These are phyloP conservation scores for Dianthus caryophyllus DNA, from an alignment of 148 eudicot species.

Conservation along the genomic window DNA sequence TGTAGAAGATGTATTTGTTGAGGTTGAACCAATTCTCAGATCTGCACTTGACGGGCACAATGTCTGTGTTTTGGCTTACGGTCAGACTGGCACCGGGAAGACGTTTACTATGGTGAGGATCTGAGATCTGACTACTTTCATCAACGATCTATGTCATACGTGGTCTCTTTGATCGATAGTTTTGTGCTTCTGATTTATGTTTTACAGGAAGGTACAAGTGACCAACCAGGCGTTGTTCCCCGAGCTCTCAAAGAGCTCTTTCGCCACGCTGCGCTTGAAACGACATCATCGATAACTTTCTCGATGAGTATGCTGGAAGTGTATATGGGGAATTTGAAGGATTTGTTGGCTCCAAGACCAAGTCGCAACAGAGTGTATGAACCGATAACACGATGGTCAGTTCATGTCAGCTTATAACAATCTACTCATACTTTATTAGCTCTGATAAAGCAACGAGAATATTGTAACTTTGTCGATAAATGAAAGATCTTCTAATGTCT, in stretches of 20 bases:
- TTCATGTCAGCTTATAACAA: not conserved
- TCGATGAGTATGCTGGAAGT: conserved; percentile 77
- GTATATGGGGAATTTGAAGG: conserved; percentile 64
- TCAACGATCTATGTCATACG: too few relatives aligned
- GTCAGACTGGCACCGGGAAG: conserved; percentile 78
- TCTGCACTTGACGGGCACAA: conserved; percentile 78
- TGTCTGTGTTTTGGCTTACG: conserved; percentile 67
- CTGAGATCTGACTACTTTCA: not conserved
- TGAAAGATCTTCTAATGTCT: too few relatives aligned
- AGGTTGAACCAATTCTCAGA: conserved; percentile 77
- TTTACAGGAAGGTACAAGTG: conserved; percentile 51
- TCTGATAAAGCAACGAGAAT: not conserved
- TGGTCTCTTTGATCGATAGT: not conserved
- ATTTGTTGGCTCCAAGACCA: conserved; percentile 50
- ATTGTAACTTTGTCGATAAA: not conserved
- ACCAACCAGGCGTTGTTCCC: conserved; percentile 54
- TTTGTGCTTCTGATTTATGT: not conserved
- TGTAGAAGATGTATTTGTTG: conserved; percentile 69
- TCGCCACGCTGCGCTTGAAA: conserved; percentile 38
- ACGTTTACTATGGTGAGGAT: conserved; percentile 66
- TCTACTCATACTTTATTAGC: not conserved
- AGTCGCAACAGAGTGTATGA: conserved; percentile 37
- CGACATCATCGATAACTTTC: conserved; percentile 38
- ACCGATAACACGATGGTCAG: conserved; percentile 52
- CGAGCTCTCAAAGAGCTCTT: conserved; percentile 52